Evolutionary conservation across 176 grass and related monocot species (phyloP).

Genomic region (Eleusine coracana): DNA sequence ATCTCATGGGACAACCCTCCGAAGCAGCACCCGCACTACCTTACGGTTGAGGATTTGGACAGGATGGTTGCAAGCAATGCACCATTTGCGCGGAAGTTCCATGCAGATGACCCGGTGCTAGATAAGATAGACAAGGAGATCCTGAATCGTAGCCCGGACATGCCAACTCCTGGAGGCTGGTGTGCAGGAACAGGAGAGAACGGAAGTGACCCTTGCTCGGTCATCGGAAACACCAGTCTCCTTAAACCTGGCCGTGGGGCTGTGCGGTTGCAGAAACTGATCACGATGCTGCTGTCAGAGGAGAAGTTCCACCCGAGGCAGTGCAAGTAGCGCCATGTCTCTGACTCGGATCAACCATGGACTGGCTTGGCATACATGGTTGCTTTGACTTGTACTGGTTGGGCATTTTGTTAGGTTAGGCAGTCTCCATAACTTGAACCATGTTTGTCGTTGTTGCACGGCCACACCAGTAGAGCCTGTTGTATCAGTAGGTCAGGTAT

Average conservation of each 20-base stretch:
- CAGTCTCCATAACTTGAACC: slow-evolving; percentile 6
- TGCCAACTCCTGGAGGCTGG: slow-evolving; percentile 61
- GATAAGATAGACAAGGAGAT: slow-evolving; percentile 57
- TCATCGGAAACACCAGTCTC: slow-evolving; percentile 40
- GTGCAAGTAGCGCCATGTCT: slow-evolving; percentile 44
- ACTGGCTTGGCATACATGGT: slow-evolving; percentile 7
- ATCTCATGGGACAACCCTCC: slow-evolving; percentile 75
- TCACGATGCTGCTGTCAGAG: slow-evolving; percentile 39
- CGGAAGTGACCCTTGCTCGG: slow-evolving; percentile 51
- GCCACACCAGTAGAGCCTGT: background rate
- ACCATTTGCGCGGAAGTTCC: slow-evolving; percentile 66
- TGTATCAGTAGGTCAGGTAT: background rate
- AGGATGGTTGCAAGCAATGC: slow-evolving; percentile 56
- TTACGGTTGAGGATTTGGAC: slow-evolving; percentile 41
- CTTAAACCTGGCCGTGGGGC: slow-evolving; percentile 54
- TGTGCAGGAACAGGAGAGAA: slow-evolving; percentile 48
- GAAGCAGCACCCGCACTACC: slow-evolving; percentile 71
- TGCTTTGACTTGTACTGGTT: background rate
- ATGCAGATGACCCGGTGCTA: slow-evolving; percentile 49
- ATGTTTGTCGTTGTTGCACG: slow-evolving; percentile 25
- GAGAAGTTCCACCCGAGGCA: slow-evolving; percentile 70
- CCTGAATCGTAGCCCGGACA: slow-evolving; percentile 38
- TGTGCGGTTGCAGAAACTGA: slow-evolving; percentile 47
- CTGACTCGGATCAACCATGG: slow-evolving; percentile 13
- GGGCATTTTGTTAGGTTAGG: slow-evolving; percentile 38